Base-by-base conservation (phyloP, 352 stramenopile genomes). In the Phytopythium oedochilum region DNA sequence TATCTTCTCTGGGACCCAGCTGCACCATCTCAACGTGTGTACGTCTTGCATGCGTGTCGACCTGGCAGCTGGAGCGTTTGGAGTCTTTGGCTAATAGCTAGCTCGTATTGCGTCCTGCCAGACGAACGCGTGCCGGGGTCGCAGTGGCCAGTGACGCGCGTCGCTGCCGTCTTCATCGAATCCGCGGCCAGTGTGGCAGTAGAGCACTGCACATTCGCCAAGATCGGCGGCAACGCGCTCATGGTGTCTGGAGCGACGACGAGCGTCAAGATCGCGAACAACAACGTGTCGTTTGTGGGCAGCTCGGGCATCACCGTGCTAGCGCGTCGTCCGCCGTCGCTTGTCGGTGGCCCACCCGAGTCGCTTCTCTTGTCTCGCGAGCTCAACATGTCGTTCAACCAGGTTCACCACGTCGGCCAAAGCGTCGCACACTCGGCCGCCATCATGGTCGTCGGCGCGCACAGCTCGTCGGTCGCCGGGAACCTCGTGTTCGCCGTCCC, bases 261-360 rank as follows among this genome's bases (percentile, higher is more conserved):
- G 31, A 59, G 51, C 17, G 67, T 92, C 25, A 65, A 66, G 17
- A 39, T 92, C 22, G 67, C 64, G 35, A 72, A 84, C 67, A 92
- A 90, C 69, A 88, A 92, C 54, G 40, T 92, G 23, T 86, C 75
- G 28, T 86, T 76, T 36, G 57, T 89, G 18, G 80, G 78, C 6
- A 65, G 69, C 22, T 78, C 59, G 5, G 83, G 65, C 2, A 83
- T 92, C 48, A 54, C 68, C 0, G 44, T 90, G 9, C 35, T 92
- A 17, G 54, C 69, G 12, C 64, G 78, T 2, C 53, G 60, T 10
- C n/a, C 29, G 5, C 48, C 48, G 9, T 31, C 48, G 31, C 31
- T 54, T 20, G 32, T 23, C 18, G 48, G 31, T 2, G 20, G 32
- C 22, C 32, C 48, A 10, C 31, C 32, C 3, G 31, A 54, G 32